Conservation (phyloP, 2,329 filamentous ascomycete genomes). For the Coniochaeta hoffmannii region DNA sequence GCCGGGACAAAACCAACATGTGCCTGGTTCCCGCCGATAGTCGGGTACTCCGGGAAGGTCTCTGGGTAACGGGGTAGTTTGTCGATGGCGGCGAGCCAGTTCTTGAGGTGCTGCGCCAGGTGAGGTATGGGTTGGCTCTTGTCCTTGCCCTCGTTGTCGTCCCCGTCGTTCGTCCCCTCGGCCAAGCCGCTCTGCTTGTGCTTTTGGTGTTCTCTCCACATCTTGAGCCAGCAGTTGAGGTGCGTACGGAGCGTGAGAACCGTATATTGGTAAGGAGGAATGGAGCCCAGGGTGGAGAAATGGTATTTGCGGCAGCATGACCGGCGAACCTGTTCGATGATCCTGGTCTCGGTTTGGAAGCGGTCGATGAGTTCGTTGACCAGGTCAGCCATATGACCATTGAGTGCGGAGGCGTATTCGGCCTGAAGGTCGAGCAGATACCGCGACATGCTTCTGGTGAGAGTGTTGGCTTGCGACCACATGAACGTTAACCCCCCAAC, state of each 20-base stretch:
- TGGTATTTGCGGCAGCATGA: neutral
- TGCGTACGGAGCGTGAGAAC: neutral
- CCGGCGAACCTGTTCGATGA: neutral
- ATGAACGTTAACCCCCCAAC: neutral
- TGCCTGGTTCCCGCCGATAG: no score
- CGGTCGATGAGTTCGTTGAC: neutral
- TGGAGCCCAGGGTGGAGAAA: neutral
- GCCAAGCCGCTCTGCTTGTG: neutral
- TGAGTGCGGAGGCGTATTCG: neutral
- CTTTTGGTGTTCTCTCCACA: neutral
- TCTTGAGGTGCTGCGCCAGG: neutral
- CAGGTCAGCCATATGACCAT: neutral
- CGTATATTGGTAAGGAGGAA: neutral
- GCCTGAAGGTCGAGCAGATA: neutral
- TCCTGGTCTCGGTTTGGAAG: neutral
- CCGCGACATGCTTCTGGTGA: neutral
- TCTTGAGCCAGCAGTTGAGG: neutral
- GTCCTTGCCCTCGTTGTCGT: neutral
- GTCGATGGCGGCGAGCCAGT: neutral
- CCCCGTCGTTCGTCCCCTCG: no score
- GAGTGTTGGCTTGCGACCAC: neutral
- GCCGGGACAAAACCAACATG: no score
- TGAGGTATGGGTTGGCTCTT: neutral
- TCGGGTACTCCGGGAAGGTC: no score
- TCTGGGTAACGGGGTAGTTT: neutral